phyloP scores from a whole-genome alignment of 2,329 filamentous ascomycete species.

The Byssothecium circinans region DNA sequence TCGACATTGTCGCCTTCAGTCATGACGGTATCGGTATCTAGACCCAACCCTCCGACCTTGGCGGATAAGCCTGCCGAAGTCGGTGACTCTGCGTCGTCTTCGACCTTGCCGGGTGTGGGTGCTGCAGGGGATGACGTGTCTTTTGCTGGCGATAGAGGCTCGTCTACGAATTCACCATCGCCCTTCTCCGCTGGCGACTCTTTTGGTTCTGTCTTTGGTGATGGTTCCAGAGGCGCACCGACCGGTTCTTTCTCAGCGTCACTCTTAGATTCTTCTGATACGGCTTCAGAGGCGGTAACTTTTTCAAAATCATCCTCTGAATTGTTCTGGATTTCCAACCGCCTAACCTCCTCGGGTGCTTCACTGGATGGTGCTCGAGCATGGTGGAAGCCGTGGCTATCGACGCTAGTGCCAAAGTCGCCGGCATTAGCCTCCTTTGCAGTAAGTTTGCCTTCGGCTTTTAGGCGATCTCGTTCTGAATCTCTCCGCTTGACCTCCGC shows the following conservation, averaged over 20 bases:
- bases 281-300: conserved; percentile 69
- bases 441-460: conserved; percentile 74
- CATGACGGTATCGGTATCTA: conserved; percentile 61
- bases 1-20: conserved; percentile 29
- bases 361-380: conserved; percentile 51
- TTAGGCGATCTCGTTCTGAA: conserved; percentile 75
- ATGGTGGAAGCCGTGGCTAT: conserved; percentile 56
- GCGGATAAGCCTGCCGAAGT: conserved; percentile 58
- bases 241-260: conserved; percentile 54
- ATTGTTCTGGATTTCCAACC: conserved; percentile 75
- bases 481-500: conserved; percentile 81
- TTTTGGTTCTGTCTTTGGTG: conserved; percentile 49
- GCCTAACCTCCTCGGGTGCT: conserved; percentile 67
- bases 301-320: conserved; percentile 95
- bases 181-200: conserved; percentile 25
- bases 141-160: conserved; percentile 66
- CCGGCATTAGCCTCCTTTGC: conserved; percentile 59
- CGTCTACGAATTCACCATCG: conserved; percentile 68
- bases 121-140: conserved; percentile 22
- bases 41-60: conserved; percentile 59
- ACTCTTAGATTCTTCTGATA: conserved; percentile 63
- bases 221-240: conserved; percentile 40
- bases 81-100: conserved; percentile 46
- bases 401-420: conserved; percentile 55
- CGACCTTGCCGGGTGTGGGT: conserved; percentile 23